These are phyloP conservation scores for Mortierella sp. DNA, from an alignment of 371 early-diverging fungal species.

Conservation along the genomic window DNA sequence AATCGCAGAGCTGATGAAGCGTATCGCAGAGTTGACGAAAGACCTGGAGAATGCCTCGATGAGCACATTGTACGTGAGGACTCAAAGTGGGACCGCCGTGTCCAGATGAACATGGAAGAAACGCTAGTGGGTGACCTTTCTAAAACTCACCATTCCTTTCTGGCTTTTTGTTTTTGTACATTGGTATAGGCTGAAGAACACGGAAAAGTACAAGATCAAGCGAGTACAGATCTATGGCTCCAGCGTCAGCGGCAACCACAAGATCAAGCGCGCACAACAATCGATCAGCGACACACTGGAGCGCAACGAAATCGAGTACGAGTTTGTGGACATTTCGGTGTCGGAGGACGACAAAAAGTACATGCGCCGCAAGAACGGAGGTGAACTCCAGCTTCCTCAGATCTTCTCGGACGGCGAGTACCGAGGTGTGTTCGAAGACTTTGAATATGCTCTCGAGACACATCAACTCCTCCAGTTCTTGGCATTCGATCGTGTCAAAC, in stretches of 20 bases:
- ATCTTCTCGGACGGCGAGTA: conserved; percentile 46
- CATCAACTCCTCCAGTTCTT: conserved; percentile 50
- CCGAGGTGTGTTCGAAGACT: conserved; percentile 43
- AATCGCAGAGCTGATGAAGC: conserved; percentile 27
- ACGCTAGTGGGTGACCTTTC: too few species aligned
- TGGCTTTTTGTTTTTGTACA: too few species aligned
- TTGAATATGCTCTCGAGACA: conserved; percentile 49
- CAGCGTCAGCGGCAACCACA: conserved; percentile 39
- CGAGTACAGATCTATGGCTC: conserved; percentile 45
- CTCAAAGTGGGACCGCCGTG: too few species aligned
- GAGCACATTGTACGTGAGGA: conserved; percentile 34
- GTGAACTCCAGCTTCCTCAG: conserved; percentile 28
- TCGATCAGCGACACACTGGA: conserved; percentile 27
- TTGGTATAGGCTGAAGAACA: conserved; percentile 38
- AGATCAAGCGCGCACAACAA: conserved; percentile 42
- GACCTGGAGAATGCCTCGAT: conserved; percentile 34
- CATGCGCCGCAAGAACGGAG: conserved; percentile 45
- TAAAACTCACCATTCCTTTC: too few species aligned
- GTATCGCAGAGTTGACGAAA: conserved; percentile 34
- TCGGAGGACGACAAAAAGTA: conserved; percentile 30
- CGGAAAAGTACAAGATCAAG: conserved; percentile 44
- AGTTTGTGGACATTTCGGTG: conserved; percentile 41
- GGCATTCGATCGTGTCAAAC: conserved; percentile 40
- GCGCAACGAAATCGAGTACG: conserved; percentile 34
- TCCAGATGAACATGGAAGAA: too few species aligned